Evolutionary conservation across 176 grass and related monocot genomes (phyloP).

Genomic region (Rhynchospora tenuis): DNA sequence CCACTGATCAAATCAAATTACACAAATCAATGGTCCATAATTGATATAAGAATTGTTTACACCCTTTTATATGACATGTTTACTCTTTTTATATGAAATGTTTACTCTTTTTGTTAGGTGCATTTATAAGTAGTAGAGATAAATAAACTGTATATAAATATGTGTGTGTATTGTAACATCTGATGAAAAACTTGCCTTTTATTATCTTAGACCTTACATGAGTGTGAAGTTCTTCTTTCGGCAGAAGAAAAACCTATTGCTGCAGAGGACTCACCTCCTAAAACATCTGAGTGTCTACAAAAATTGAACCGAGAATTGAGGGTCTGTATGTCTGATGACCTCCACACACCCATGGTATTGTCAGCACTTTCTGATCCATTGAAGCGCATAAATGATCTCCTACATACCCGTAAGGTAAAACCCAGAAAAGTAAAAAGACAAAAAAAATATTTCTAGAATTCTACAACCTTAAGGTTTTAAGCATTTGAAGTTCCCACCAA

Average conservation of each 20-base stretch:
- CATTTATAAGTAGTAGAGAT: no score
- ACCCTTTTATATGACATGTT: no score
- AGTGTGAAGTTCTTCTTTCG: slow-evolving; percentile 54
- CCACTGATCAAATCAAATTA: no score
- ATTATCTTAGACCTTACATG: slow-evolving; percentile 55
- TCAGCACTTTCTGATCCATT: slow-evolving; percentile 69
- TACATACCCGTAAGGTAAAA: slow-evolving; percentile 82
- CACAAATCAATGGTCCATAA: no score
- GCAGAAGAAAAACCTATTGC: slow-evolving; percentile 24
- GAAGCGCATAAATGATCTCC: slow-evolving; percentile 75
- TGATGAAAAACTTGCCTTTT: slow-evolving; percentile 15
- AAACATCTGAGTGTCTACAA: slow-evolving; percentile 39
- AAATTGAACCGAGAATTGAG: slow-evolving; percentile 71
- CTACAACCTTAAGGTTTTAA: background rate
- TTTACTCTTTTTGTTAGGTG: no score
- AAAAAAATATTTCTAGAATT: no score
- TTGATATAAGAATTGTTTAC: no score
- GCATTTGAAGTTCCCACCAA: background rate
- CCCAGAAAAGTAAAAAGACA: background rate
- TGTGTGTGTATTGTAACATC: background rate
- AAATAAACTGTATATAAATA: background rate
- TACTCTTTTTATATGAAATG: no score
- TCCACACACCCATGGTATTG: slow-evolving; percentile 72
- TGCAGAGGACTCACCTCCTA: slow-evolving; percentile 44
- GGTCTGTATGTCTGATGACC: slow-evolving; percentile 79